These are phyloP conservation scores for Phytophthora quininea DNA, from an alignment of 352 stramenopile genomes.

Conservation along the genomic window DNA sequence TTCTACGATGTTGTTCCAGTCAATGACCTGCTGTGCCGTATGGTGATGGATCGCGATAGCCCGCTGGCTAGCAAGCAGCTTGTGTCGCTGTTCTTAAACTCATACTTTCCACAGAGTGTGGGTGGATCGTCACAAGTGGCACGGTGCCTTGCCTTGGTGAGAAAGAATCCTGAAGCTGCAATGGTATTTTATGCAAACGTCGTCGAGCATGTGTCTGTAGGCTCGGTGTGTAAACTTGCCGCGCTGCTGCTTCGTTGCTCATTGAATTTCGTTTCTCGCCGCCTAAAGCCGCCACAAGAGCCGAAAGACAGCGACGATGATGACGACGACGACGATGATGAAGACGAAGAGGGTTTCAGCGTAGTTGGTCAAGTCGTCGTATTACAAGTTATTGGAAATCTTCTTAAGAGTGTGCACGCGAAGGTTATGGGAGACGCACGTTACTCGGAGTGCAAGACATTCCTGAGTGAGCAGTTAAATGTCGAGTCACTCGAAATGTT, in stretches of 20 bases:
- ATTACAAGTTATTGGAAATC: conserved; percentile 71
- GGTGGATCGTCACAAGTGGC: conserved; percentile 83
- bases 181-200: conserved; percentile 87
- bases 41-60: conserved; percentile 70
- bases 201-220: conserved; percentile 73
- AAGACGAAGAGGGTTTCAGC: conserved; percentile 74
- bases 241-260: conserved; percentile 79
- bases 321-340: conserved; percentile 66
- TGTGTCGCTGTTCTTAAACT: conserved; percentile 85
- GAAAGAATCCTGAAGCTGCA: conserved; percentile 81
- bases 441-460: conserved; percentile 78
- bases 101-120: conserved; percentile 87
- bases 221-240: conserved; percentile 83
- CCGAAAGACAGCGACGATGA: conserved; percentile 22
- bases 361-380: conserved; percentile 75
- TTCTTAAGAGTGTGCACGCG: conserved; percentile 76
- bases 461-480: conserved; percentile 71
- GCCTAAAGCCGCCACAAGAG: conserved; percentile 51
- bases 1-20: conserved; percentile 89
- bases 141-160: conserved; percentile 77
- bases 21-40: conserved; percentile 73
- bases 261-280: conserved; percentile 77
- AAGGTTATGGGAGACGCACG: conserved; percentile 73
- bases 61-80: conserved; percentile 75
- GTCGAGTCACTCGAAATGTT: conserved; percentile 66